Evolutionary conservation across 108 stramenopile species (phyloP).

Genomic region (Chaetoceros muelleri): DNA sequence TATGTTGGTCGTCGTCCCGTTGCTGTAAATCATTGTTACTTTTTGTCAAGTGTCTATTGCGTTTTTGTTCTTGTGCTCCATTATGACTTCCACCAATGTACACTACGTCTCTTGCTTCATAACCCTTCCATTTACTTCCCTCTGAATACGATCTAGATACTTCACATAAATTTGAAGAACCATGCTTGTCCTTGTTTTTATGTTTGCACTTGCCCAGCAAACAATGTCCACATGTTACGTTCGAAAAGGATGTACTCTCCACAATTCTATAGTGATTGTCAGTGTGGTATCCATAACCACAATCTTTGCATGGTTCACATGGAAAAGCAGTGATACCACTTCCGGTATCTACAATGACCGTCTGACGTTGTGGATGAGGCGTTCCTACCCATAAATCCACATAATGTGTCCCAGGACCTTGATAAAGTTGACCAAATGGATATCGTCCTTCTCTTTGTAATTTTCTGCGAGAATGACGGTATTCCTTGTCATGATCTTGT

Average conservation of each 20-base stretch:
- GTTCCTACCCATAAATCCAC: slow-evolving; percentile 79
- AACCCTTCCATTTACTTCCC: slow-evolving; percentile 50
- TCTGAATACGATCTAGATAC: slow-evolving; percentile 34
- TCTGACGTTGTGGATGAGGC: slow-evolving; percentile 78
- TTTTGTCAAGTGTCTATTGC: background rate
- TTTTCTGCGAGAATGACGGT: too few species aligned
- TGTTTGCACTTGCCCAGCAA: slow-evolving; percentile 14
- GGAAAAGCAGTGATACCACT: slow-evolving; percentile 79
- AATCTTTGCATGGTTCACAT: slow-evolving; percentile 62
- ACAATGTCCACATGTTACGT: slow-evolving; percentile 12
- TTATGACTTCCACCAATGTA: slow-evolving; percentile 39
- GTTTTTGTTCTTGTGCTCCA: background rate
- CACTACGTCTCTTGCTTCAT: slow-evolving; percentile 31
- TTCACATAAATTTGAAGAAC: slow-evolving; percentile 12
- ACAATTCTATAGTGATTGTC: slow-evolving; percentile 41
- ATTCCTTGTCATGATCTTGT: too few species aligned
- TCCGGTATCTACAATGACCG: slow-evolving; percentile 92
- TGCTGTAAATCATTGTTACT: background rate
- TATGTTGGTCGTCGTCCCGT: too few species aligned
- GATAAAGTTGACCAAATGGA: slow-evolving; percentile 24
- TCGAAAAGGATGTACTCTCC: slow-evolving; percentile 24
- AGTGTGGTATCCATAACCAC: slow-evolving; percentile 64
- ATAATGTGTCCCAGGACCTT: slow-evolving; percentile 88
- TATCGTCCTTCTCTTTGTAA: too few species aligned
- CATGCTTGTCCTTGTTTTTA: slow-evolving; percentile 16